Evolutionary conservation across 2,329 filamentous ascomycete genomes (phyloP).

Genomic region (Seiridium unicorne): DNA sequence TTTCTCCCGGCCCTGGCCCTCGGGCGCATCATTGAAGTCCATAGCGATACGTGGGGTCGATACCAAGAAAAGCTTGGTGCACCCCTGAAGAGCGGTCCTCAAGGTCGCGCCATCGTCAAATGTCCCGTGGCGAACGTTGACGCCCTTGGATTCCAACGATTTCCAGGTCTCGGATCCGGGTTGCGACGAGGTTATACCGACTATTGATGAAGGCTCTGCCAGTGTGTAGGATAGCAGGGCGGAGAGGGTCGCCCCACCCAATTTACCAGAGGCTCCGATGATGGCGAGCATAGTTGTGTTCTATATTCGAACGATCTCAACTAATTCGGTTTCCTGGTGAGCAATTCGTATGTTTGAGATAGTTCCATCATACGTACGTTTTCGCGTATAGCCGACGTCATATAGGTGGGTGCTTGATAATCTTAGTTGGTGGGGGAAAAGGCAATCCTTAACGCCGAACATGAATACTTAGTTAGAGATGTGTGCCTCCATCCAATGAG

Average conservation of each 20-base stretch:
- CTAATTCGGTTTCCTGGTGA: no score
- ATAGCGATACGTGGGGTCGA: conserved; percentile 32
- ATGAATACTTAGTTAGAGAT: no score
- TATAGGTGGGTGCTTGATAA: not conserved
- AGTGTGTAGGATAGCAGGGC: conserved; percentile 42
- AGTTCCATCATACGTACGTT: not conserved
- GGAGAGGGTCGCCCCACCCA: conserved; percentile 48
- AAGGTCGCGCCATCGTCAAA: conserved; percentile 48
- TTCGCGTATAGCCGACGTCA: not conserved
- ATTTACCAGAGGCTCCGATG: conserved; percentile 51
- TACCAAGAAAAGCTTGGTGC: conserved; percentile 53
- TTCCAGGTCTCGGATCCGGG: conserved; percentile 37
- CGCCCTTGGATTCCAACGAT: conserved; percentile 37
- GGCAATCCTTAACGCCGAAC: not conserved
- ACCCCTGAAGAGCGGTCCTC: conserved; percentile 43
- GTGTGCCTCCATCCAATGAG: no score
- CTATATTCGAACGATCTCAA: not conserved
- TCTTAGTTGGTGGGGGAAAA: not conserved
- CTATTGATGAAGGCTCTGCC: conserved; percentile 16
- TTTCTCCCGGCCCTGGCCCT: conserved; percentile 29
- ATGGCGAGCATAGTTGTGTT: conserved; percentile 34
- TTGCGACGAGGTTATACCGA: conserved; percentile 36
- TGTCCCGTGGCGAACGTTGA: conserved; percentile 48
- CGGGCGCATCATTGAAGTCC: conserved; percentile 19
- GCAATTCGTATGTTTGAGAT: no score